These are phyloP conservation scores for Dichomitus squalens DNA, from an alignment of 1,284 basidiomycete species.

Conservation along the genomic window DNA sequence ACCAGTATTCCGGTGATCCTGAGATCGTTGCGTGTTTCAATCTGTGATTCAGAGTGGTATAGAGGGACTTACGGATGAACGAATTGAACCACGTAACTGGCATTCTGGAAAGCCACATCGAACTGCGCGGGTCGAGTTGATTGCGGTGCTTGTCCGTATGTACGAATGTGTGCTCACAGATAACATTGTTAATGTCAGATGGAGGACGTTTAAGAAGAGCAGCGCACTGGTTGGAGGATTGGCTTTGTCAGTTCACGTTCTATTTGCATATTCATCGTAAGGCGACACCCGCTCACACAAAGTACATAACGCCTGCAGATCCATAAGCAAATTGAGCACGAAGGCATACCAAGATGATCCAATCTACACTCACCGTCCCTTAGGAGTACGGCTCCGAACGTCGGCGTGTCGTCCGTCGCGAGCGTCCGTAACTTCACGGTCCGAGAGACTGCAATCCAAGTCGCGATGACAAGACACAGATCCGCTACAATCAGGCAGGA, in stretches of 20 bases:
- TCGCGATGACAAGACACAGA: background rate
- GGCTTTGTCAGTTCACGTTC: background rate
- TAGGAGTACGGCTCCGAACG: background rate
- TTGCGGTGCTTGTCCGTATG: background rate
- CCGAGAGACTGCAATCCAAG: background rate
- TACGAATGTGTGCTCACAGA: background rate
- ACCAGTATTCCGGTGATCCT: slow-evolving; percentile 8
- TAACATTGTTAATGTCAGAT: background rate
- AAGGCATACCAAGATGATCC: background rate
- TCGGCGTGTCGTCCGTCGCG: background rate
- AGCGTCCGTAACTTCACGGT: background rate
- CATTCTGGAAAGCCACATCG: background rate
- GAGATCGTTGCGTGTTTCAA: too few relatives aligned
- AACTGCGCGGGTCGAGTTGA: background rate
- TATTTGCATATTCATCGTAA: background rate
- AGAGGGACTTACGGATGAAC: slow-evolving; percentile 1
- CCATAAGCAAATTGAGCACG: background rate
- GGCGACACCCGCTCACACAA: background rate
- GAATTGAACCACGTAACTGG: slow-evolving; percentile 1
- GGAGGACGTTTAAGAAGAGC: background rate
- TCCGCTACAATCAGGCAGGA: slow-evolving; percentile 1
- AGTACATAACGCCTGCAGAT: background rate
- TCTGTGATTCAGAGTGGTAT: too few relatives aligned
- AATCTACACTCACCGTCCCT: background rate
- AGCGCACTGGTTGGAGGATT: background rate